A percentile compares a stretch with the other conserved stretches of the same genome.
Conservation (phyloP, 2,329 filamentous ascomycete species). For the Phaeosphaeria sp. region DNA sequence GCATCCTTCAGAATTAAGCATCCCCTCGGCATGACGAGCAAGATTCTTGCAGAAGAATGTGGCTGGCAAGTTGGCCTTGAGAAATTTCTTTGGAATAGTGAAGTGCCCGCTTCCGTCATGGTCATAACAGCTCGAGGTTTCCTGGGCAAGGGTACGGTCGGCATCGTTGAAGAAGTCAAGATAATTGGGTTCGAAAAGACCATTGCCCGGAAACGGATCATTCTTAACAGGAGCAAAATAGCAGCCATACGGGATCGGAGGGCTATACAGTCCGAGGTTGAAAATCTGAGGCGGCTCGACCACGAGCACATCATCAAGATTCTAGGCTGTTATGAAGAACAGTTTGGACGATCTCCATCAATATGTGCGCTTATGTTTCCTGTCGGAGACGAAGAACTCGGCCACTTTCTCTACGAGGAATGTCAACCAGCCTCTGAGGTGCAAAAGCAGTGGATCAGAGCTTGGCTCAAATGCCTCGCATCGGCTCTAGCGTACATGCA, state of each 20-base stretch:
- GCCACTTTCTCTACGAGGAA: neutral
- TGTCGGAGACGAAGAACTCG: neutral
- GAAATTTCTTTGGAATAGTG: neutral
- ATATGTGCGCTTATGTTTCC: neutral
- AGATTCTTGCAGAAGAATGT: neutral
- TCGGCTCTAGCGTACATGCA: constrained; percentile 18
- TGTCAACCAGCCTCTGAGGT: neutral
- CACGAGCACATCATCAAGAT: neutral
- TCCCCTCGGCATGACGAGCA: neutral
- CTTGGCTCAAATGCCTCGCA: constrained; percentile 11
- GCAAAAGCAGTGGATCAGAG: constrained; percentile 4
- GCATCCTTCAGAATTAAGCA: neutral
- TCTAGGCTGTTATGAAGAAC: neutral
- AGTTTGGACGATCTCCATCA: neutral
- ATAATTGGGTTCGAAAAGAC: neutral
- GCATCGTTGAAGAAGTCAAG: neutral
- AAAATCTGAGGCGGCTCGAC: neutral
- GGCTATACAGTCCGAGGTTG: neutral
- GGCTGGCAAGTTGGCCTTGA: neutral
- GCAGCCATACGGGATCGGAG: neutral
- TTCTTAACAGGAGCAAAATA: neutral
- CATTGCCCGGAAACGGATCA: neutral
- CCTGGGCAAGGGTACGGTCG: neutral
- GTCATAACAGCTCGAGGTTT: neutral
- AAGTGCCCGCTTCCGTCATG: neutral